phyloP scores from a whole-genome alignment of 805 yeast species.

The Suhomyces sp. region DNA sequence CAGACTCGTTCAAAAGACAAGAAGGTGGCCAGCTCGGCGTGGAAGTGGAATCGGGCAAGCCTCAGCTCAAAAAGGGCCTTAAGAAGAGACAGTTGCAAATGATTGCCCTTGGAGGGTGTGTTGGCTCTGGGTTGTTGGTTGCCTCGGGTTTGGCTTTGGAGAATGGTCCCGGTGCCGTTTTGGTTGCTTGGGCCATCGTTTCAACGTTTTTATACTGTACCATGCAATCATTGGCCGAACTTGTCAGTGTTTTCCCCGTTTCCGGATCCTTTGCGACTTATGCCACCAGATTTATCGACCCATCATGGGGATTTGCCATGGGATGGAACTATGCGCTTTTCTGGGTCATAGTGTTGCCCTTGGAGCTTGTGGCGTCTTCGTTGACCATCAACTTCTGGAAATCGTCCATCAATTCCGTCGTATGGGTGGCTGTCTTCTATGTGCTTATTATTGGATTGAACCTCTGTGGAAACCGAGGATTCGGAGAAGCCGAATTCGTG shows the following conservation, averaged over 20 bases:
- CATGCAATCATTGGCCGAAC: constrained; percentile 42
- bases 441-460: constrained; percentile 35
- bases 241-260: constrained; percentile 38
- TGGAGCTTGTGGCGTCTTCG: constrained; percentile 42
- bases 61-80: constrained; percentile 20
- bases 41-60: constrained; percentile 8
- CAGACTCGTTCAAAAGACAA: constrained; percentile 29
- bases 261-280: constrained; percentile 42
- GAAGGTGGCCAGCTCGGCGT: neutral
- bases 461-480: constrained; percentile 34
- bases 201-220: constrained; percentile 40
- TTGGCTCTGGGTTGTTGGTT: constrained; percentile 41
- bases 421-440: constrained; percentile 40
- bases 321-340: constrained; percentile 45
- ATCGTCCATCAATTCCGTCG: constrained; percentile 36
- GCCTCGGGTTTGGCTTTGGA: constrained; percentile 37
- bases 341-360: constrained; percentile 43
- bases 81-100: constrained; percentile 34
- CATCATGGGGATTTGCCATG: constrained; percentile 44
- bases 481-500: constrained; percentile 37
- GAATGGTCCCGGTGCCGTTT: constrained; percentile 30
- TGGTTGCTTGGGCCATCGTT: constrained; percentile 41
- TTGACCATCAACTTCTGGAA: constrained; percentile 41
- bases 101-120: constrained; percentile 43
- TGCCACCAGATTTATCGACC: constrained; percentile 40